phyloP scores from a whole-genome alignment of 352 stramenopile species.

The Pelagophyceae sp. region DNA sequence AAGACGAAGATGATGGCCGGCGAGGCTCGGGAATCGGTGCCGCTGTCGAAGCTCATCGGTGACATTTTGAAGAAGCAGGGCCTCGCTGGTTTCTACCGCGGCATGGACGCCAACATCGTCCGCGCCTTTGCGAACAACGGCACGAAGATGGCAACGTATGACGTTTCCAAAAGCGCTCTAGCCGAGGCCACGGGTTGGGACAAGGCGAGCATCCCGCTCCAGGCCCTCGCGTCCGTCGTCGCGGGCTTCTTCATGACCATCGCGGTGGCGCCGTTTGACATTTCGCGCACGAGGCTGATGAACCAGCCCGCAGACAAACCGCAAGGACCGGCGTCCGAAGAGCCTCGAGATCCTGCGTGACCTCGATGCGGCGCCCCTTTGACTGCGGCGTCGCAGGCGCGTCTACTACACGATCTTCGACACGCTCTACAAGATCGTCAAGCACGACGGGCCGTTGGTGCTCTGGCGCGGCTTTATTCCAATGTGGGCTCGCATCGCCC shows the following conservation, averaged over 20 bases:
- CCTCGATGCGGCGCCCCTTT: no score
- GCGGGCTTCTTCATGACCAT: slow-evolving; percentile 65
- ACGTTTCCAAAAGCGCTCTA: slow-evolving; percentile 51
- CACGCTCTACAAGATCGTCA: slow-evolving; percentile 57
- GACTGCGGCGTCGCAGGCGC: no score
- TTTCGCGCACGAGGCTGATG: slow-evolving; percentile 53
- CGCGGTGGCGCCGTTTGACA: slow-evolving; percentile 60
- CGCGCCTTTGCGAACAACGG: slow-evolving; percentile 60
- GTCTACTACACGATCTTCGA: slow-evolving; percentile 58
- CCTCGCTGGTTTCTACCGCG: slow-evolving; percentile 57
- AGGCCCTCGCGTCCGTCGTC: slow-evolving; percentile 46
- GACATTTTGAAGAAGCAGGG: slow-evolving; percentile 44
- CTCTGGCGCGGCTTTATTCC: slow-evolving; percentile 62
- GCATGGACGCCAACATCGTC: slow-evolving; percentile 57
- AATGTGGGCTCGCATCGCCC: slow-evolving; percentile 62
- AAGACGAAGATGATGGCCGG: slow-evolving; percentile 33
- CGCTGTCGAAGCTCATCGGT: not conserved
- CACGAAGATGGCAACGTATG: slow-evolving; percentile 64
- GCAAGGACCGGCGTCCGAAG: no score
- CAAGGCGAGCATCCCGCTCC: slow-evolving; percentile 39
- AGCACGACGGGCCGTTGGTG: slow-evolving; percentile 48
- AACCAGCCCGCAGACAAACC: no score
- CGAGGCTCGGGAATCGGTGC: not conserved
- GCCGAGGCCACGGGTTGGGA: slow-evolving; percentile 44
- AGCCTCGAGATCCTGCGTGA: no score